These are phyloP conservation scores for Tripterygium wilfordii DNA, from an alignment of 177 flowering plant species.

Conservation along the genomic window DNA sequence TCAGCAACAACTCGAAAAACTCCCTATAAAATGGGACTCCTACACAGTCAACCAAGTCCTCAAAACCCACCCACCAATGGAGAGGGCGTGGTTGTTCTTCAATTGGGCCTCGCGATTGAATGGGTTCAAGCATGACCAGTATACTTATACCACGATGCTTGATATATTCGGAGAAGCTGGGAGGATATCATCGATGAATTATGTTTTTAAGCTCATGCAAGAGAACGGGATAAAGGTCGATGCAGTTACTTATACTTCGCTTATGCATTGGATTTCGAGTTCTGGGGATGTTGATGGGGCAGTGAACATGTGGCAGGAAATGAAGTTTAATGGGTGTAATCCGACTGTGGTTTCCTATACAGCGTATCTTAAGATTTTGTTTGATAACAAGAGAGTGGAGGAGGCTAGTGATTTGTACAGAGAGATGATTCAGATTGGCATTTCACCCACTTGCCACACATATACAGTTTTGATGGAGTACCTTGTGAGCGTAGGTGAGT, in stretches of 20 bases:
- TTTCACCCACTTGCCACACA: constrained; percentile 72
- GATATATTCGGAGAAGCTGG: constrained; percentile 96
- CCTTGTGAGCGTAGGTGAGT: constrained; percentile 73
- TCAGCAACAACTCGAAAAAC: constrained; percentile 40
- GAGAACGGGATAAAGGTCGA: constrained; percentile 66
- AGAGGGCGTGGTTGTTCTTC: constrained; percentile 90
- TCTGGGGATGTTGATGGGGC: constrained; percentile 72
- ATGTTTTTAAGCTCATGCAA: constrained; percentile 65
- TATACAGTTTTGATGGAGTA: constrained; percentile 82
- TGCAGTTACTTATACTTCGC: constrained; percentile 72
- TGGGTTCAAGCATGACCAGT: constrained; percentile 88
- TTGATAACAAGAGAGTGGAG: constrained; percentile 46
- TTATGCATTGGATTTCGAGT: constrained; percentile 80
- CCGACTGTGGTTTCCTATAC: constrained; percentile 92
- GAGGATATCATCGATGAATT: constrained; percentile 75
- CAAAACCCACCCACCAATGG: constrained; percentile 93
- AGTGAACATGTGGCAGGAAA: constrained; percentile 65
- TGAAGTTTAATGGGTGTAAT: constrained; percentile 52
- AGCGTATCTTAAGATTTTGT: constrained; percentile 87
- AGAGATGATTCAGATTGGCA: constrained; percentile 72
- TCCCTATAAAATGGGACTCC: constrained; percentile 77
- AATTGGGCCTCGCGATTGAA: constrained; percentile 58
- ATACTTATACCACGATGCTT: constrained; percentile 88
- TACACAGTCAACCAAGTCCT: constrained; percentile 68
- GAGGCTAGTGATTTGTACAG: constrained; percentile 63